These are phyloP conservation scores for Microdochium nivale DNA, from an alignment of 2,329 filamentous ascomycete species.

Conservation along the genomic window DNA sequence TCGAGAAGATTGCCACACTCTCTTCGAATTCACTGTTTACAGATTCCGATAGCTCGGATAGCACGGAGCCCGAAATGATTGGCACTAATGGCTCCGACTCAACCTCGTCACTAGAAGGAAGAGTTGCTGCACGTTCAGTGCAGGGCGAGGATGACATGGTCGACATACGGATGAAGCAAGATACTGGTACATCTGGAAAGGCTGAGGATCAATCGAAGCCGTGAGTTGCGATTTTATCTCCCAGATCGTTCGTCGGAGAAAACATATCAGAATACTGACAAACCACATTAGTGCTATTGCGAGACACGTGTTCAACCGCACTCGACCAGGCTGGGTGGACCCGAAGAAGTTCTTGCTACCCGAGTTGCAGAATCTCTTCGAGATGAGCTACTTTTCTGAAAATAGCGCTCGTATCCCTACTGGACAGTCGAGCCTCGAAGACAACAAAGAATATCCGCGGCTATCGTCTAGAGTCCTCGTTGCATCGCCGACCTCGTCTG, in stretches of 20 bases:
- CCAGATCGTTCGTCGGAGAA: no score
- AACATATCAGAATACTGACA: no score
- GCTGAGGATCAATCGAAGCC: conserved; percentile 6
- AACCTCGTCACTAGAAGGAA: conserved; percentile 54
- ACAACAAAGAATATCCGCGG: conserved; percentile 48
- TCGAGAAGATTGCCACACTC: conserved; percentile 67
- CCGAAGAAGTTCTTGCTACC: conserved; percentile 50
- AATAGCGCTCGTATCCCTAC: conserved; percentile 54
- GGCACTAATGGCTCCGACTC: conserved; percentile 55
- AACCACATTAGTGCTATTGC: not conserved
- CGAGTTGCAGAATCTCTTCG: conserved; percentile 64
- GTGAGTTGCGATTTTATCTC: not conserved
- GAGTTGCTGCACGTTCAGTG: conserved; percentile 69
- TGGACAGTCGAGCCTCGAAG: conserved; percentile 57
- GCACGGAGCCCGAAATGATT: conserved; percentile 59
- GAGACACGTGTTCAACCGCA: conserved; percentile 33
- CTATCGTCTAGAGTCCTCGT: conserved; percentile 28
- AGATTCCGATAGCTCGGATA: conserved; percentile 42
- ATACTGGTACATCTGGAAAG: conserved; percentile 33
- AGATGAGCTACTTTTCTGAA: conserved; percentile 58
- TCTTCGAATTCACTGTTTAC: conserved; percentile 61
- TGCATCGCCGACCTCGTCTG: conserved; percentile 31
- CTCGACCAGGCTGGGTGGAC: conserved; percentile 43
- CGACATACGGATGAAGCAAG: conserved; percentile 72
- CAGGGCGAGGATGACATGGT: conserved; percentile 87